Base-by-base conservation (phyloP, 2,329 filamentous ascomycete genomes). In the Neofusicoccum sp. region DNA sequence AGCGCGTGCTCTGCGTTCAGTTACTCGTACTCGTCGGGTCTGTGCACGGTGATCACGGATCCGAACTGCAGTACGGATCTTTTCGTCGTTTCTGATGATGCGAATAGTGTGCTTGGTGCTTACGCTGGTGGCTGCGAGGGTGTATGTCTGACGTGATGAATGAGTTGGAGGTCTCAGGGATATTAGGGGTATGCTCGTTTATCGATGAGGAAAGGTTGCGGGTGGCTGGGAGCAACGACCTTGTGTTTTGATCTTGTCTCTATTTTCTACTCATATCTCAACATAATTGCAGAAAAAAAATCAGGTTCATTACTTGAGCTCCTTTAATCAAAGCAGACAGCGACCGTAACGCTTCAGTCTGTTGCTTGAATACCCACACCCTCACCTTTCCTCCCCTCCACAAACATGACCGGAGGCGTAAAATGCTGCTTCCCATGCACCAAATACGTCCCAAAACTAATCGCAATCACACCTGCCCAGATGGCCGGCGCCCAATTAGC, bases 401-500 rank as follows among this genome's bases (percentile, higher is more conserved):
- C 62, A 41, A 62, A 63, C 47, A 60, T 57, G 33, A 63, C 60
- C 12, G 62, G 62, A 24, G 62, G 60, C 16, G 62, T 63, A 34
- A 60, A 63, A 31, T 63, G 56, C 60, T 34, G 59, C 30, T 36
- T 45, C 7, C 62, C 62, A 47, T 63, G 60, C 16, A 51, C 9
- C 9, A 34, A 28, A 34, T 63, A 63, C 5, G 49, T 53, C 6
- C 38, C 54, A 2, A 44, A 8, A 16, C 53, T 54, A 14, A 62
- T 3, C 7, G 20, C 20, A 16, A 62, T 49, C 7, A 63, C 60
- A 6, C 41, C 60, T 1, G 41, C 54, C 62, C 62, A 63, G 38
- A 63, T 61, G 47, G 53, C 40, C 2, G 62, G 62, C 2, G 62
- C 62, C 63, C 63, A 64, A 24, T 64, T 65, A 56, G 61, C 63